These are phyloP conservation scores for Cicer chorassanicum DNA, from an alignment of 306 rosid species.

Conservation along the genomic window DNA sequence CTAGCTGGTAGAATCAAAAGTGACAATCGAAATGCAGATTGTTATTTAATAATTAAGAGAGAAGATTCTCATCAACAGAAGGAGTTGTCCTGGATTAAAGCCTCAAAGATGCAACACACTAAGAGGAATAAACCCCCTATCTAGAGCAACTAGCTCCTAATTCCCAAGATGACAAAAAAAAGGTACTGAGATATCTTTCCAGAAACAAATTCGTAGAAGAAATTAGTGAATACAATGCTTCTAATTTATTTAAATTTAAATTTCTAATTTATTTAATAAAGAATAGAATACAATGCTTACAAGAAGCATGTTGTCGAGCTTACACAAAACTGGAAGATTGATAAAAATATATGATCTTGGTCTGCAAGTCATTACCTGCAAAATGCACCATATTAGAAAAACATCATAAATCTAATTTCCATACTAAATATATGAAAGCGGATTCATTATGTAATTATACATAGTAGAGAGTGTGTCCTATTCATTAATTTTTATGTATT, in stretches of 20 bases:
- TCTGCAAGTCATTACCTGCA: conserved; percentile 94
- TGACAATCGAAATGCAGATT: not conserved
- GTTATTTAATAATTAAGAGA: not conserved
- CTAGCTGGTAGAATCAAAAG: not conserved
- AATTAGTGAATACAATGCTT: not conserved
- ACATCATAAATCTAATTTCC: conserved; percentile 37
- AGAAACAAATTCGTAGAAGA: not conserved
- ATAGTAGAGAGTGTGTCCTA: not conserved
- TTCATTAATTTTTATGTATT: not conserved
- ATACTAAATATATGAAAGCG: not conserved
- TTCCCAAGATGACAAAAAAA: not conserved
- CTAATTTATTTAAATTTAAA: not conserved
- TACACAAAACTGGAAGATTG: conserved; percentile 91
- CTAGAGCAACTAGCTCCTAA: not conserved
- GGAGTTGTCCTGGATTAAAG: not conserved
- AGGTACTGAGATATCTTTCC: not conserved
- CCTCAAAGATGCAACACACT: not conserved
- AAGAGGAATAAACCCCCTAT: not conserved
- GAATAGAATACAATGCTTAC: conserved; percentile 54
- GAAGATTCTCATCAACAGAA: not conserved
- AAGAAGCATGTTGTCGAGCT: conserved; percentile 92
- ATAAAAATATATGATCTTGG: conserved; percentile 87
- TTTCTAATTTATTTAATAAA: not conserved
- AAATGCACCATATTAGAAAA: conserved; percentile 53
- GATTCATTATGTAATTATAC: not conserved